Evolutionary conservation across 1,139 yeast species (phyloP).

Genomic region (Candida sp.): DNA sequence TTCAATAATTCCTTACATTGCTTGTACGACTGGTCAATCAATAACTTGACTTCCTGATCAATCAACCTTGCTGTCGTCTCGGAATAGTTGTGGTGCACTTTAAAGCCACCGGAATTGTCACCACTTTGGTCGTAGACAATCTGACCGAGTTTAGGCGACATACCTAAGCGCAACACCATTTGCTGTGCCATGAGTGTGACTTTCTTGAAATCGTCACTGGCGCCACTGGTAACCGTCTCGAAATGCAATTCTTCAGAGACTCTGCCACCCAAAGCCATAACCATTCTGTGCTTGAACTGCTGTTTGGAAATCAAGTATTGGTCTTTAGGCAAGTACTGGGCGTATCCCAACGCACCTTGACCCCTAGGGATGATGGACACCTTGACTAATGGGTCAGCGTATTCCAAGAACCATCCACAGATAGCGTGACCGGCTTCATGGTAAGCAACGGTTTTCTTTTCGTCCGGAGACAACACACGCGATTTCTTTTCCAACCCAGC

Average conservation of each 20-base stretch:
- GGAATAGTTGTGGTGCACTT: conserved; percentile 70
- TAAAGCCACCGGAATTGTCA: conserved; percentile 49
- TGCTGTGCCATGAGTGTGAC: conserved; percentile 78
- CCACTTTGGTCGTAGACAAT: conserved; percentile 50
- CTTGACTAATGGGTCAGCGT: conserved; percentile 77
- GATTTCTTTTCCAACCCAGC: conserved; percentile 83
- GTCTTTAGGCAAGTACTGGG: conserved; percentile 82
- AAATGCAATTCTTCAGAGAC: conserved; percentile 81
- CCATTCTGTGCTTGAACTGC: conserved; percentile 74
- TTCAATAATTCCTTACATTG: conserved; percentile 59
- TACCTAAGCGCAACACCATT: conserved; percentile 79
- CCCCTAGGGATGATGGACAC: conserved; percentile 87
- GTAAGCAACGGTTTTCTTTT: conserved; percentile 76
- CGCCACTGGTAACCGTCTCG: conserved; percentile 81
- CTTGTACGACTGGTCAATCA: conserved; percentile 55
- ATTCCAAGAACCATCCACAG: conserved; percentile 77
- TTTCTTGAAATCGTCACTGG: conserved; percentile 81
- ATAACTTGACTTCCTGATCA: conserved; percentile 67
- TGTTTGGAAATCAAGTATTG: conserved; percentile 68
- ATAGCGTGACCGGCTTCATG: conserved; percentile 89
- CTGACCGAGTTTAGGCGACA: conserved; percentile 73
- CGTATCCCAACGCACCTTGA: conserved; percentile 85
- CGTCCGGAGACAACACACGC: conserved; percentile 68
- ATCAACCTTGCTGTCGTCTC: conserved; percentile 70
- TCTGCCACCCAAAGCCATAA: conserved; percentile 83